These are phyloP conservation scores for Seminavis robusta DNA, from an alignment of 108 stramenopile species.

Conservation along the genomic window DNA sequence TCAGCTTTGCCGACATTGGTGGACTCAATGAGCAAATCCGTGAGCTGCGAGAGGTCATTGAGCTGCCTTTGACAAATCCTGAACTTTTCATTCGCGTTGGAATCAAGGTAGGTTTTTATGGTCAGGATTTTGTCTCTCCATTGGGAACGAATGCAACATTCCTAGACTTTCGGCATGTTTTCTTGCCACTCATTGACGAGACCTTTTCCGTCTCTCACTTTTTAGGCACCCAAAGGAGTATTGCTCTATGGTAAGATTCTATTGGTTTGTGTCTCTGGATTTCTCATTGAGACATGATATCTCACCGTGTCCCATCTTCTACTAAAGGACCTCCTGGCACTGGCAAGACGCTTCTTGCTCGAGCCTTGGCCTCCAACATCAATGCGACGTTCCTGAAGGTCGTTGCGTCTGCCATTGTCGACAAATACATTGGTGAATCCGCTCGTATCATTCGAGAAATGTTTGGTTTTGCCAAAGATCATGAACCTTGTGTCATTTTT, in stretches of 20 bases:
- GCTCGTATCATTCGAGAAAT: constrained; percentile 98
- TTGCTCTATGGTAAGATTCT: constrained; percentile 58
- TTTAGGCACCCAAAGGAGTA: constrained; percentile 82
- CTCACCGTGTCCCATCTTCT: background rate
- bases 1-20: constrained; percentile 95
- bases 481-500: constrained; percentile 98
- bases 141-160: background rate
- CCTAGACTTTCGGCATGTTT: background rate
- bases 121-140: background rate
- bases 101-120: constrained; percentile 81
- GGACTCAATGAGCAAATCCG: constrained; percentile 96
- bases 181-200: background rate
- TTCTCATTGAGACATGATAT: background rate
- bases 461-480: constrained; percentile 97
- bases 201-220: background rate
- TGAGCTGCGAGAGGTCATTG: constrained; percentile 97
- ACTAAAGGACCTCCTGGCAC: constrained; percentile 83
- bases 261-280: background rate
- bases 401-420: constrained; percentile 97
- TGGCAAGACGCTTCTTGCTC: constrained; percentile 92
- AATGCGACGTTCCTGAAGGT: constrained; percentile 97
- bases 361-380: constrained; percentile 96
- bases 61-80: constrained; percentile 98
- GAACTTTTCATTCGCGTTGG: constrained; percentile 97
- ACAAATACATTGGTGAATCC: constrained; percentile 99